Conservation (phyloP, 2,329 filamentous ascomycete species). For the Hypoxylon sp. region DNA sequence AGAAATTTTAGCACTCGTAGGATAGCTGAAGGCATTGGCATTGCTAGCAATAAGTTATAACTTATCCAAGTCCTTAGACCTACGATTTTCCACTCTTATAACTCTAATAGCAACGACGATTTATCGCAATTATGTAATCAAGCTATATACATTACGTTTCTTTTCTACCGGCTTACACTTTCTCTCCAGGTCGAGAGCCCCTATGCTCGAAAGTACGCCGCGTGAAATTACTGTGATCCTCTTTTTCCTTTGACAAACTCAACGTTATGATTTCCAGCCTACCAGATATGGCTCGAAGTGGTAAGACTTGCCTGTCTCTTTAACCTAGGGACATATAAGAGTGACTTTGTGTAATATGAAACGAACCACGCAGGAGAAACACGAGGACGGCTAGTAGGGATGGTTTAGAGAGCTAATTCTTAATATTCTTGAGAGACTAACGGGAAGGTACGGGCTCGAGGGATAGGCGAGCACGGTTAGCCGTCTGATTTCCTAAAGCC, state of each 20-base stretch:
- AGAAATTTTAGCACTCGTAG: conserved; percentile 34
- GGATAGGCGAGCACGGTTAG: too few relatives aligned
- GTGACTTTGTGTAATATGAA: too few relatives aligned
- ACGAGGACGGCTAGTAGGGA: too few relatives aligned
- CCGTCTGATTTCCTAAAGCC: too few relatives aligned
- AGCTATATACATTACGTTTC: conserved; percentile 31
- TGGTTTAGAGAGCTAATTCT: too few relatives aligned
- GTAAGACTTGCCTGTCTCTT: too few relatives aligned
- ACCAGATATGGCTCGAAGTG: conserved; percentile 12
- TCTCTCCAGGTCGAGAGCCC: conserved; percentile 4
- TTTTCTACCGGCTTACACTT: too few relatives aligned
- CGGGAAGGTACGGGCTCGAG: too few relatives aligned
- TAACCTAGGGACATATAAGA: too few relatives aligned
- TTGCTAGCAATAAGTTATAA: conserved; percentile 36
- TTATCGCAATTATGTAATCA: conserved; percentile 34
- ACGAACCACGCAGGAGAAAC: too few relatives aligned
- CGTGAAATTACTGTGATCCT: conserved; percentile 37
- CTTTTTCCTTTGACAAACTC: conserved; percentile 34
- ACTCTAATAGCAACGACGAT: conserved; percentile 35
- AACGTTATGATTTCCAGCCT: conserved; percentile 32
- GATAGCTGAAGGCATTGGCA: conserved; percentile 35
- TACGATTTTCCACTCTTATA: conserved; percentile 40
- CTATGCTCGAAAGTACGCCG: conserved; percentile 22
- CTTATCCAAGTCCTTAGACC: conserved; percentile 31
- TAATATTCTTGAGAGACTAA: too few relatives aligned